Evolutionary conservation across 805 yeast genomes (phyloP).

Genomic region (Tetrapisispora taiwanensis): DNA sequence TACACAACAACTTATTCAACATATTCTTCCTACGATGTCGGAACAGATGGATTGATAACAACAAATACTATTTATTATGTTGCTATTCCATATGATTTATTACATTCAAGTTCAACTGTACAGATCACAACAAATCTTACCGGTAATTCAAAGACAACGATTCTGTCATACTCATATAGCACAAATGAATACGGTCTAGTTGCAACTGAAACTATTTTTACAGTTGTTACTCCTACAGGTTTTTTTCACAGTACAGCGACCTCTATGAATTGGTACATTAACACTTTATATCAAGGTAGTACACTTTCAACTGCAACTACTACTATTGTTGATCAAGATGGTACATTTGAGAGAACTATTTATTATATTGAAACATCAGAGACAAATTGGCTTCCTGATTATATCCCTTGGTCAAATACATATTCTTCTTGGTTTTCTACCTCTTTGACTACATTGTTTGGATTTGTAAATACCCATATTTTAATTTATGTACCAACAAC

Average conservation of each 20-base stretch:
- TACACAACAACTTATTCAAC: not conserved
- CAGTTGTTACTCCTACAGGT: not conserved
- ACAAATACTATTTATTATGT: constrained; percentile 1
- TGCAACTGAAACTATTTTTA: not conserved
- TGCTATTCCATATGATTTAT: not conserved
- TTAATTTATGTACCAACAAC: not conserved
- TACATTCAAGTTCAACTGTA: not conserved
- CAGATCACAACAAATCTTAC: not conserved
- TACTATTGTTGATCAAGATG: not conserved
- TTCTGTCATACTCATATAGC: not conserved
- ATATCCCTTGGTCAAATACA: not conserved
- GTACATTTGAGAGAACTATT: not conserved
- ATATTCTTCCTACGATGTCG: not conserved
- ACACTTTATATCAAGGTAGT: no score
- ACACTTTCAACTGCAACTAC: not conserved
- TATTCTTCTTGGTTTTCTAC: not conserved
- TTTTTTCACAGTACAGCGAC: not conserved
- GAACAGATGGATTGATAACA: constrained; percentile 1
- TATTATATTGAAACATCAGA: not conserved
- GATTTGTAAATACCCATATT: not conserved
- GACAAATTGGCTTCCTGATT: not conserved
- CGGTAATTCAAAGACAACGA: not conserved
- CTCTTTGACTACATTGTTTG: not conserved
- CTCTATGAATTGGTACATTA: not conserved
- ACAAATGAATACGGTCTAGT: not conserved